phyloP scores from a whole-genome alignment of 2,329 filamentous ascomycete genomes.

The Penicillium hordei region DNA sequence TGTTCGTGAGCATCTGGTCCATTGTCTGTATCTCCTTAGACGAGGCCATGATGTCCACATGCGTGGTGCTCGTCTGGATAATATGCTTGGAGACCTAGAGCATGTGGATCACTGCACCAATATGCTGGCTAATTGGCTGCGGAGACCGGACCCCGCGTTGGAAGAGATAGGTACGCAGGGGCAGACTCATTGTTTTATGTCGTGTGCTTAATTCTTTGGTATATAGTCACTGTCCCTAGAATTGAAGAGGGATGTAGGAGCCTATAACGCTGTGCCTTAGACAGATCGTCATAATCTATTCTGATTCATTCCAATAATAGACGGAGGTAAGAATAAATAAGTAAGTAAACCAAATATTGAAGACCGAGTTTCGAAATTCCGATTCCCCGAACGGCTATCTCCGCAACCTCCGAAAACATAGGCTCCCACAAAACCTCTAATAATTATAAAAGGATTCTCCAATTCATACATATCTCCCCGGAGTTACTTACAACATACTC shows the following conservation, averaged over 20 bases:
- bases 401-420: neutral
- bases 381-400: neutral
- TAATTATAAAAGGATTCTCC: neutral
- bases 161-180: slow-evolving; percentile 15
- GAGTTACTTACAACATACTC: neutral
- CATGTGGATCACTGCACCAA: slow-evolving; percentile 21
- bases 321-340: neutral
- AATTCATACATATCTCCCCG: neutral
- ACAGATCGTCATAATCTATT: neutral
- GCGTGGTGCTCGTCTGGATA: slow-evolving; percentile 18
- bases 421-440: neutral
- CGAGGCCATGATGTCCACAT: slow-evolving; percentile 18
- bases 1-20: slow-evolving; percentile 12
- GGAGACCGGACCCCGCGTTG: slow-evolving; percentile 8
- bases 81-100: slow-evolving; percentile 15
- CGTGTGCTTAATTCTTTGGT: slow-evolving; percentile 8
- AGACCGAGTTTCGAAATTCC: neutral
- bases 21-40: slow-evolving; percentile 17
- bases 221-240: neutral
- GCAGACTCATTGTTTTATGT: slow-evolving; percentile 16
- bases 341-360: neutral
- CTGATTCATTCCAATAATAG: neutral
- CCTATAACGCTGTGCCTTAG: neutral
- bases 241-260: neutral
- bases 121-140: slow-evolving; percentile 16